These are phyloP conservation scores for Wickerhamiella qilinensis DNA, from an alignment of 805 yeast genomes.

Conservation along the genomic window DNA sequence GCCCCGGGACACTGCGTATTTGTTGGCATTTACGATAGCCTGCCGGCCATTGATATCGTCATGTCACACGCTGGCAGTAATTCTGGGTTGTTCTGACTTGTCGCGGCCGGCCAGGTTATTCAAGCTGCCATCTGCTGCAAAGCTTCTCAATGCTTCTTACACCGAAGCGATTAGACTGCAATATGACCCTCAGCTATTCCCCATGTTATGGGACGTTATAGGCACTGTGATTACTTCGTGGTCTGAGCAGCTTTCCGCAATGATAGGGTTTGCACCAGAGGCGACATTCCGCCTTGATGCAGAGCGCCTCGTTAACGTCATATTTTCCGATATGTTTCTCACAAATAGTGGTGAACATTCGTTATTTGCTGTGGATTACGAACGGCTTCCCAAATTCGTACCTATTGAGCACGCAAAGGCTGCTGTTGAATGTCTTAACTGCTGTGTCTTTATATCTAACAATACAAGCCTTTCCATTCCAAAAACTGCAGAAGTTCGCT, in stretches of 20 bases:
- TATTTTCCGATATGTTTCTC: not conserved
- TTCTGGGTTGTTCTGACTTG: not conserved
- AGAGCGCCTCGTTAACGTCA: not conserved
- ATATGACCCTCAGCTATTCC: not conserved
- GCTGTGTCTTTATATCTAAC: not conserved
- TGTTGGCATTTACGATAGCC: not conserved
- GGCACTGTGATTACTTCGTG: not conserved
- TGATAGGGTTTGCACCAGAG: not conserved
- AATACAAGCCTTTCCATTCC: not conserved
- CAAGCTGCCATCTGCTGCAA: not conserved
- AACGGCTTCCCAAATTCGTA: not conserved
- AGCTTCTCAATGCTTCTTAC: not conserved
- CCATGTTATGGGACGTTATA: not conserved
- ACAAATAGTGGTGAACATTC: too few species aligned
- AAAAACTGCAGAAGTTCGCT: not conserved
- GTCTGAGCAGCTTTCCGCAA: not conserved
- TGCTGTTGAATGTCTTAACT: not conserved
- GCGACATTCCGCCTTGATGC: not conserved
- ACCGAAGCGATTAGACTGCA: not conserved
- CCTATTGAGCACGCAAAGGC: not conserved
- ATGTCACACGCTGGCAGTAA: not conserved
- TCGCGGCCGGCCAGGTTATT: not conserved
- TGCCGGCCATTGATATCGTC: not conserved
- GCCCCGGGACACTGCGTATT: not conserved
- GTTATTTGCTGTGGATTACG: too few species aligned